These are phyloP conservation scores for Paraglomus brasilianum DNA, from an alignment of 192 early-diverging fungal genomes.

Conservation along the genomic window DNA sequence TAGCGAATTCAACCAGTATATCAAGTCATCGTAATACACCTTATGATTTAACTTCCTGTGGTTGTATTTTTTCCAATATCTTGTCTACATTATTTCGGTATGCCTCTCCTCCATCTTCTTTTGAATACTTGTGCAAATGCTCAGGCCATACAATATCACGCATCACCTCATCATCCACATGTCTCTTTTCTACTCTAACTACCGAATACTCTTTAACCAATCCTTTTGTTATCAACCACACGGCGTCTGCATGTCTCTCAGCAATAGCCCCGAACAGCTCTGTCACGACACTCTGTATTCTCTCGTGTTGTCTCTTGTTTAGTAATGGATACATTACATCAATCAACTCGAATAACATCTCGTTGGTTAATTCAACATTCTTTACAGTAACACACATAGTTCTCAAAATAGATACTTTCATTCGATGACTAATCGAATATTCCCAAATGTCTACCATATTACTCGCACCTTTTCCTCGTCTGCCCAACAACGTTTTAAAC, in stretches of 20 bases:
- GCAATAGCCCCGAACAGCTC: slow-evolving; percentile 11
- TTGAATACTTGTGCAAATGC: slow-evolving; percentile 13
- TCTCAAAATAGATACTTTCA: slow-evolving; percentile 11
- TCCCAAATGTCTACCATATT: background rate
- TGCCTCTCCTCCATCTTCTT: background rate
- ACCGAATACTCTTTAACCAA: slow-evolving; percentile 5
- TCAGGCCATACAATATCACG: slow-evolving; percentile 21
- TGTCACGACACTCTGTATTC: slow-evolving; percentile 2
- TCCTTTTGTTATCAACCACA: slow-evolving; percentile 11
- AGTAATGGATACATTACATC: slow-evolving; percentile 11
- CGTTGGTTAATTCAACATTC: background rate
- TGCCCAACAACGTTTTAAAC: slow-evolving; percentile 33
- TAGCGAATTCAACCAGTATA: too few relatives aligned
- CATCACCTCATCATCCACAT: background rate
- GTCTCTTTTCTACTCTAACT: background rate
- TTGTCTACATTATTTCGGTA: too few relatives aligned
- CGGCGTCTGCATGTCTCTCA: background rate
- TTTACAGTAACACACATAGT: slow-evolving; percentile 14
- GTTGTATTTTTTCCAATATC: too few relatives aligned
- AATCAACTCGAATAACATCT: slow-evolving; percentile 20
- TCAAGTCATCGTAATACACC: too few relatives aligned
- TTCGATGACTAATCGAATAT: slow-evolving; percentile 8
- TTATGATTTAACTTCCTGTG: too few relatives aligned
- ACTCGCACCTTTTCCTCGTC: slow-evolving; percentile 2
- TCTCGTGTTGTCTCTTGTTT: slow-evolving; percentile 14